phyloP scores from a whole-genome alignment of 1,284 basidiomycete genomes.

The Grifola frondosa region DNA sequence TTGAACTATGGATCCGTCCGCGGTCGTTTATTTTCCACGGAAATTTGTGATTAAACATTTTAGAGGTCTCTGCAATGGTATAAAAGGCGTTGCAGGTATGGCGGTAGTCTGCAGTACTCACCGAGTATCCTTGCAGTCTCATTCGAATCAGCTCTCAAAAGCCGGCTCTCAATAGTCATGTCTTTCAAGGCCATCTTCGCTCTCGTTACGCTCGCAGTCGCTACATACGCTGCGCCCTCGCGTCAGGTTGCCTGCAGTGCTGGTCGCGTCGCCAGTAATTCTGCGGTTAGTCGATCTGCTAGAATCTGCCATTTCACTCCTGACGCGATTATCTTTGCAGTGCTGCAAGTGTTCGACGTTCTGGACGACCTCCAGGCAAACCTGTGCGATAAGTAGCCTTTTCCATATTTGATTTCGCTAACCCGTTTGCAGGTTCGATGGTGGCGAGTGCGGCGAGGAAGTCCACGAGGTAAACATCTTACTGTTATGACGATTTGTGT shows the following conservation, averaged over 20 bases:
- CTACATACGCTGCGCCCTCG: conserved; percentile 4
- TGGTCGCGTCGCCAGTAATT: conserved; percentile 23
- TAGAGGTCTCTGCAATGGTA: too few species aligned
- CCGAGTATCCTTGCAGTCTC: conserved; percentile 9
- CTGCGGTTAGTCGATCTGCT: conserved; percentile 1
- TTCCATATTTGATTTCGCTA: neutral
- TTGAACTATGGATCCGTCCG: too few species aligned
- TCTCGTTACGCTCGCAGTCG: conserved; percentile 7
- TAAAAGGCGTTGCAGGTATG: conserved; percentile 1
- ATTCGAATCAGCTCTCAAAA: neutral
- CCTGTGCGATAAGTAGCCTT: neutral
- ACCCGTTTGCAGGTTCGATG: conserved; percentile 6
- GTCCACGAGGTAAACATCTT: conserved; percentile 3
- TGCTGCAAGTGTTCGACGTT: conserved; percentile 14
- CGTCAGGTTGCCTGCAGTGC: conserved; percentile 6
- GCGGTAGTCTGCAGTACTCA: conserved; percentile 4
- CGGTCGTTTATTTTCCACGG: too few species aligned
- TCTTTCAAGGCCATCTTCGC: conserved; percentile 7
- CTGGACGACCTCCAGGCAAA: conserved; percentile 12
- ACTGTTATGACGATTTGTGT: neutral
- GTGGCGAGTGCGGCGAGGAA: conserved; percentile 11
- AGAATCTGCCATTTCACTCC: neutral
- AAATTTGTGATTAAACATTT: too few species aligned
- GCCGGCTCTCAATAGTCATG: conserved; percentile 2
- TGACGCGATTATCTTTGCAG: neutral